Base-by-base conservation (phyloP, 768 basidiomycete genomes). In the Boletus rubroflammeus region DNA sequence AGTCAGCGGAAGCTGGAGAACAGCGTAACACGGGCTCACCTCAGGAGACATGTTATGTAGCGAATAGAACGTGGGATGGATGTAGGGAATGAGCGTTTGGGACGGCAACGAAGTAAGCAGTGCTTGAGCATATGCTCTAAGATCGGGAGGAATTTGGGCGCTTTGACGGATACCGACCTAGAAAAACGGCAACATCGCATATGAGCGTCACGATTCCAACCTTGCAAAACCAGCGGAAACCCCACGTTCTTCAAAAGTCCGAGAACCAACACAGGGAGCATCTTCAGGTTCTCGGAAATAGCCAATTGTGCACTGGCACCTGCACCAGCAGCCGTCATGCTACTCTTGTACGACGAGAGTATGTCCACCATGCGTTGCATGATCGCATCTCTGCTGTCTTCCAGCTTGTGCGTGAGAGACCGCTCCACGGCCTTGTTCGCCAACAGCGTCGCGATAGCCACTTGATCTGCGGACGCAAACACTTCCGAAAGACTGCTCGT, bases 1-100 rank as follows among this genome's bases (percentile, higher is more conserved):
- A 46, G 39, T 66, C 47, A 48, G n/a, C 51, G 9, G 31, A 17
- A 36, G 36, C 4, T 7, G 51, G 25, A 50, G 8, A n/a, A 38
- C 8, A 17, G 14, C 13, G n/a, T 13, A 31, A 9, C 17, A 38
- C 9, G 1, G 6, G 63, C 78, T 56, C 56, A 93, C 92, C 75
- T 97, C 93, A 21, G 88, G 84, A 13, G 88, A 81, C 97, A 99
- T 99, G 67, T 87, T 94, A 75, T 98, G 96, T 56, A 99, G 74
- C 5, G 93, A 90, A 74, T 96, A 98, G 79, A 99, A 97, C 15
- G 81, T 81, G 4, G 97, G 95, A 73, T 98, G 91, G 61, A 98
- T 82, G 71, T 97, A 98, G 0, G 97, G 93, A 53, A 98, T 78
- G 46, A 99, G 81, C 9, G 87, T 72, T 76, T 99, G 92, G 3